Percentiles rank a stretch among this genome's conserved stretches.
Evolutionary conservation across 768 basidiomycete species (phyloP).

Genomic region (Termitomyces sp.): DNA sequence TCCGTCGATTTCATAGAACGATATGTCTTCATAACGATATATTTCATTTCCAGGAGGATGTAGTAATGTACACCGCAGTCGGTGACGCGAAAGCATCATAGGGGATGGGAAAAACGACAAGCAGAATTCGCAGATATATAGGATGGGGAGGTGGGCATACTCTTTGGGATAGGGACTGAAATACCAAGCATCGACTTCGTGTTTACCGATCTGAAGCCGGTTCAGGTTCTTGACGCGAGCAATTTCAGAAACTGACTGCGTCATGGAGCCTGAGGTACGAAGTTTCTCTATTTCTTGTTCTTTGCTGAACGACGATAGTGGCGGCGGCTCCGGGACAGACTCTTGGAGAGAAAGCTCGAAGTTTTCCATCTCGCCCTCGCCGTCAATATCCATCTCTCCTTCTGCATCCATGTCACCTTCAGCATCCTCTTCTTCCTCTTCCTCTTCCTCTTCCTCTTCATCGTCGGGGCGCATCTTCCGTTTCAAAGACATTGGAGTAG

Average conservation of each 20-base stretch:
- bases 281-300: constrained; percentile 99
- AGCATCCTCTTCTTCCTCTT: constrained; percentile 52
- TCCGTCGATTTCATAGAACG: constrained; percentile 98
- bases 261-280: constrained; percentile 97
- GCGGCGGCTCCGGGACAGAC: constrained; percentile 45
- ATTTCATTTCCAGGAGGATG: constrained; percentile 99
- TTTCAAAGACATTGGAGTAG: constrained; percentile 51
- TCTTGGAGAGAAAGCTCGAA: constrained; percentile 58
- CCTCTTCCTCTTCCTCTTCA: constrained; percentile 62
- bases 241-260: constrained; percentile 96
- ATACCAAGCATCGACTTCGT: constrained; percentile 99
- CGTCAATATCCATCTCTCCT: constrained; percentile 72
- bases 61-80: constrained; percentile 82
- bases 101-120: constrained; percentile 87
- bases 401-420: constrained; percentile 54
- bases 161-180: constrained; percentile 99
- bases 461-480: constrained; percentile 66
- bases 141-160: constrained; percentile 90
- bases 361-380: constrained; percentile 68
- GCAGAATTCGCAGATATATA: constrained; percentile 99
- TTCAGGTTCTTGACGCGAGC: constrained; percentile 98
- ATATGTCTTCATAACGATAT: constrained; percentile 95
- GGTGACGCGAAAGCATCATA: constrained; percentile 90
- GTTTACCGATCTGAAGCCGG: constrained; percentile 89
- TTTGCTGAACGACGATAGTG: constrained; percentile 77